A percentile compares a stretch with the other conserved stretches of the same genome.
Conservation (phyloP, 495 filamentous ascomycete species). For the Aspergillus saccharolyticus region DNA sequence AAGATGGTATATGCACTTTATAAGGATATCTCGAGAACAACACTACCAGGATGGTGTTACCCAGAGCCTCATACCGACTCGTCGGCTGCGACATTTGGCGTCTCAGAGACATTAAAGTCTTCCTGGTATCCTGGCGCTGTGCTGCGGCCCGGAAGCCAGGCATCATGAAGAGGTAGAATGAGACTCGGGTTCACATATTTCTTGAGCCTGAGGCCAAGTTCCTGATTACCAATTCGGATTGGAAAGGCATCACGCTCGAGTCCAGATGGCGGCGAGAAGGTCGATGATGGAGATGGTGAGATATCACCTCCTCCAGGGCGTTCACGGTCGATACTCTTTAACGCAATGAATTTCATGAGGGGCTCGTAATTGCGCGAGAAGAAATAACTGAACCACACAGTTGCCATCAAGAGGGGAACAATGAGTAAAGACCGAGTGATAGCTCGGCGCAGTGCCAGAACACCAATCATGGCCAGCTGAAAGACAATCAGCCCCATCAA, state of each 20-base stretch:
- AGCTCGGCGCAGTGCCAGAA: conserved; percentile 68
- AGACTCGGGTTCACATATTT: conserved; percentile 46
- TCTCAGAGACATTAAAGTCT: conserved; percentile 19
- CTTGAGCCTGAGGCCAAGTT: conserved; percentile 37
- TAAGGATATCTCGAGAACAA: too few relatives aligned
- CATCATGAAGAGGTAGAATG: conserved; percentile 39
- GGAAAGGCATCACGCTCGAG: conserved; percentile 44
- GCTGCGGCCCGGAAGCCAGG: conserved; percentile 39
- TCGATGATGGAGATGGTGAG: conserved; percentile 34
- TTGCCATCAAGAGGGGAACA: conserved; percentile 67
- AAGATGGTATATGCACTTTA: background rate
- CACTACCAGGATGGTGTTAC: background rate
- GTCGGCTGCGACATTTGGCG: conserved; percentile 11
- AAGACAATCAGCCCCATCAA: conserved; percentile 80
- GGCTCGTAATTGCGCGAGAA: conserved; percentile 74
- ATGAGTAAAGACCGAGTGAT: conserved; percentile 67
- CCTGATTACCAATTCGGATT: conserved; percentile 35
- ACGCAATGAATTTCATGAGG: conserved; percentile 83
- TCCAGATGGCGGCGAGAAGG: conserved; percentile 38
- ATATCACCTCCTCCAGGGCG: conserved; percentile 30
- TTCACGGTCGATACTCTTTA: conserved; percentile 71
- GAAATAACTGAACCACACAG: conserved; percentile 79
- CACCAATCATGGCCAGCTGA: conserved; percentile 85
- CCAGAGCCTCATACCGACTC: conserved; percentile 5
- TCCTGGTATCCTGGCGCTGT: conserved; percentile 10